Evolutionary conservation across 352 stramenopile species (phyloP).

Genomic region (Phytophthora uliginosa): DNA sequence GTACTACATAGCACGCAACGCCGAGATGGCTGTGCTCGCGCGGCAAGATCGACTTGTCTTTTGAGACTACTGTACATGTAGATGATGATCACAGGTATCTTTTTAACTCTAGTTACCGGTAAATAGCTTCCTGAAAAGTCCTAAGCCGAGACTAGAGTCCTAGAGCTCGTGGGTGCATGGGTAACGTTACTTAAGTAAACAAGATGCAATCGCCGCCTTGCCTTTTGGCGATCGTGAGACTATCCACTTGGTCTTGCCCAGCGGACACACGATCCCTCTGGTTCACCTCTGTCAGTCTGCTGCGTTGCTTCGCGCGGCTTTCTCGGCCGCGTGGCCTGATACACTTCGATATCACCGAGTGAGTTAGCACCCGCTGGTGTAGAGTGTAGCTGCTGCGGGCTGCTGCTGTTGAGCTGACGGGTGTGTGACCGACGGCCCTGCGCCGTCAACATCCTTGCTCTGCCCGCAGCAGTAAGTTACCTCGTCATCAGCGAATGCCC

Average conservation of each 20-base stretch:
- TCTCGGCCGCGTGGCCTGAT: background rate
- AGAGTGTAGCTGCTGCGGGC: background rate
- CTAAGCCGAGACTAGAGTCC: too few relatives aligned
- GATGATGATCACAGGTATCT: too few relatives aligned
- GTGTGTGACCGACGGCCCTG: background rate
- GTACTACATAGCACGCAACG: background rate
- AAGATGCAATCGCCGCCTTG: conserved; percentile 26
- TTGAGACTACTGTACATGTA: background rate
- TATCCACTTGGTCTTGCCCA: conserved; percentile 16
- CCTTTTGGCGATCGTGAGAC: conserved; percentile 21
- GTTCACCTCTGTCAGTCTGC: background rate
- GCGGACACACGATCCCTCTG: background rate
- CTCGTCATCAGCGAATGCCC: conserved; percentile 28
- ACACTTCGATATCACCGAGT: background rate
- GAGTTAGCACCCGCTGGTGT: background rate
- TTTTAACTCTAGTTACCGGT: too few relatives aligned
- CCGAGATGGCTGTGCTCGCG: conserved; percentile 23
- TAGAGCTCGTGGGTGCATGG: background rate
- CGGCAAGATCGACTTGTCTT: conserved; percentile 18
- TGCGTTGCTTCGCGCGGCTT: background rate
- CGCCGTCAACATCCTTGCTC: background rate
- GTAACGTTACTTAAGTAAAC: background rate
- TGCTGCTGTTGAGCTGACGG: background rate
- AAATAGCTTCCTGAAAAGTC: too few relatives aligned
- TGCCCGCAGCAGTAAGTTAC: conserved; percentile 8